Conservation (phyloP, 2,329 filamentous ascomycete species). For the Apiospora rasikravindrae region DNA sequence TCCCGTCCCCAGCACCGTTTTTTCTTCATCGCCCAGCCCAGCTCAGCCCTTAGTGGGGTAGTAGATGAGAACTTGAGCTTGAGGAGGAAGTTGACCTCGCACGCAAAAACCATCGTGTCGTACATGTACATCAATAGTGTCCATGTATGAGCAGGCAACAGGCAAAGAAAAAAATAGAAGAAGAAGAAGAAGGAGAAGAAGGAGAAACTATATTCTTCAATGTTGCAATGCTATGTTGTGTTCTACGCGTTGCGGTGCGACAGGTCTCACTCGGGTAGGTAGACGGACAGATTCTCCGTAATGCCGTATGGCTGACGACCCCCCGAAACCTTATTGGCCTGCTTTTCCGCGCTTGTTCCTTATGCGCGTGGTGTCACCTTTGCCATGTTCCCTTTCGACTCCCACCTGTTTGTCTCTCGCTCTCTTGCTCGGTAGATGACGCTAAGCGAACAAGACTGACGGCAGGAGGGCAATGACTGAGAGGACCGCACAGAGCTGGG, state of each 20-base stretch:
- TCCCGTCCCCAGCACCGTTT: constrained; percentile 8
- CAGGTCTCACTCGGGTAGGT: constrained; percentile 11
- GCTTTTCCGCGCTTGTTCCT: not conserved
- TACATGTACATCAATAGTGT: not conserved
- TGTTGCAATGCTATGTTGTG: not conserved
- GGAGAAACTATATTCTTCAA: not conserved
- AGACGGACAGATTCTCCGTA: constrained; percentile 3
- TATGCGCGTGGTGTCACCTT: constrained; percentile 7
- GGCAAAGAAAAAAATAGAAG: too few relatives aligned
- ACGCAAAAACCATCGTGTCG: not conserved
- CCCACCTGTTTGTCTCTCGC: not conserved
- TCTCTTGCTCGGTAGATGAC: not conserved
- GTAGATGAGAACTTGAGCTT: not conserved
- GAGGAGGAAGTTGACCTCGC: not conserved
- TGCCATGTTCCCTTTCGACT: not conserved
- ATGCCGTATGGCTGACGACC: constrained; percentile 16
- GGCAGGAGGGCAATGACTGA: not conserved
- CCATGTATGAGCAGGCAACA: not conserved
- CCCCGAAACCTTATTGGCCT: constrained; percentile 15
- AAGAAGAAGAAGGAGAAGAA: too few relatives aligned
- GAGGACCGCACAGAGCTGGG: not conserved
- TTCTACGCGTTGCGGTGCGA: constrained; percentile 1
- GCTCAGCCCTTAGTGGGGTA: constrained; percentile 11
- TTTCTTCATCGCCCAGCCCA: constrained; percentile 1
- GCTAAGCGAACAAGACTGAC: not conserved